phyloP scores from a whole-genome alignment of 1,284 basidiomycete species.

The Coniophora puteana region DNA sequence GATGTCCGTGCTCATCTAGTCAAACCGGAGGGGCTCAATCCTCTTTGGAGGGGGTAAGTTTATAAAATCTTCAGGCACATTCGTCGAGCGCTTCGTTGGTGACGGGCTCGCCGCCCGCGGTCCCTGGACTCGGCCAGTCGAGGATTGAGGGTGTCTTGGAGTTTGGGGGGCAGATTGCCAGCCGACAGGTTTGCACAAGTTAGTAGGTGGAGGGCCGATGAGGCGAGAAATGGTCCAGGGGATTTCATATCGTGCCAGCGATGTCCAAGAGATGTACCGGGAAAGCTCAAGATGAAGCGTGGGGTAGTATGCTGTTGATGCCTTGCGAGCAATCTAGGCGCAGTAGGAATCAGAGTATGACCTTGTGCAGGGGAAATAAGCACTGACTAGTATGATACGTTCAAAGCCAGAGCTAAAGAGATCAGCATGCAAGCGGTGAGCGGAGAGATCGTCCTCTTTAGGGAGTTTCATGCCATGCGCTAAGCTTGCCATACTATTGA shows the following conservation, averaged over 20 bases:
- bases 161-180: no score
- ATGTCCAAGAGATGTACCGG: slow-evolving; percentile 71
- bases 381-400: slow-evolving; percentile 63
- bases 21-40: slow-evolving; percentile 24
- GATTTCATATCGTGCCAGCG: slow-evolving; percentile 63
- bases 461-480: slow-evolving; percentile 62
- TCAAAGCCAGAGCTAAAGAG: slow-evolving; percentile 88
- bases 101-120: slow-evolving; percentile 7
- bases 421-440: slow-evolving; percentile 77
- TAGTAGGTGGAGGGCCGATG: slow-evolving; percentile 63
- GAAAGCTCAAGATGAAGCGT: slow-evolving; percentile 89
- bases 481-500: slow-evolving; percentile 72
- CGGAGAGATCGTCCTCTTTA: slow-evolving; percentile 67
- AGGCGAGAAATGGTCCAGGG: slow-evolving; percentile 73
- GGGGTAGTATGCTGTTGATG: slow-evolving; percentile 90
- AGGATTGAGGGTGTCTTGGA: slow-evolving; percentile 11
- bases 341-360: neutral
- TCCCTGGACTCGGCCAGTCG: no score
- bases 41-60: slow-evolving; percentile 20
- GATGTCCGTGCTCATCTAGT: slow-evolving; percentile 7
- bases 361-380: slow-evolving; percentile 9
- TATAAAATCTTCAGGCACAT: slow-evolving; percentile 12
- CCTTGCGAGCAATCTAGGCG: slow-evolving; percentile 92
- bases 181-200: slow-evolving; percentile 39
- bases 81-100: slow-evolving; percentile 18